Base-by-base conservation (phyloP, 2,329 filamentous ascomycete species). In the Seiridium unicorne region DNA sequence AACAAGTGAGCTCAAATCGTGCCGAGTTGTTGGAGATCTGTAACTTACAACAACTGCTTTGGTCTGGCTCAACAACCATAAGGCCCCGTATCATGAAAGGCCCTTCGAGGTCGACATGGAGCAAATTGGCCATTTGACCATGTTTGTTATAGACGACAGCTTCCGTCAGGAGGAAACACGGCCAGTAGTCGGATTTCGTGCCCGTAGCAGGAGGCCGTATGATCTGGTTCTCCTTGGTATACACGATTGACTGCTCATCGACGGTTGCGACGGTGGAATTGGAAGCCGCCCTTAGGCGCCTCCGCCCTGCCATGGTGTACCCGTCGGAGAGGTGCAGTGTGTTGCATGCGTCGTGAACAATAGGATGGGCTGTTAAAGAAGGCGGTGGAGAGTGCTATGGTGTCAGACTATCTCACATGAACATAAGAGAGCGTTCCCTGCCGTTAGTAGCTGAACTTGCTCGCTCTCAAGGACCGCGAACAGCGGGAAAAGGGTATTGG, bases 61-160 rank as follows among this genome's bases (percentile, higher is more conserved):
- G 73, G 3, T 83, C 78, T 8, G 70, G 71, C 47, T 78, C 79
- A 3, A 85, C 73, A 57, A 85, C 77, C 13, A 91, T 75, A 44
- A 76, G 75, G 11, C 89, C 90, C 11, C 82, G 81, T 10, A 92
- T 77, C 5, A 81, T 80, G 59, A 89, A 82, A 0, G 89, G 88
- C 0, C 86, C 84, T 48, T 84, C 77, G 0, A 82, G 72, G 65
- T 84, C 82, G 3, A 88, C 85, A 51, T 84, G 73, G 3, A 92
- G 79, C 4, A 89, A 80, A 67, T 84, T 90, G 35, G 82, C 84
- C 3, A 84, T 70, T n/a, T 79, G 80, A 36, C 84, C 82, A 64
- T 87, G 79, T 51, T 75, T 79, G 54, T 77, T 74, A 63, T 84
- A 81, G n/a, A 91, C 80, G 18, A 83, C 78, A 44, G 83, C 88